Evolutionary conservation across 2,329 filamentous ascomycete species (phyloP), one percentile per base, ranked within the genome.

Genomic region (Beauveria australis): DNA sequence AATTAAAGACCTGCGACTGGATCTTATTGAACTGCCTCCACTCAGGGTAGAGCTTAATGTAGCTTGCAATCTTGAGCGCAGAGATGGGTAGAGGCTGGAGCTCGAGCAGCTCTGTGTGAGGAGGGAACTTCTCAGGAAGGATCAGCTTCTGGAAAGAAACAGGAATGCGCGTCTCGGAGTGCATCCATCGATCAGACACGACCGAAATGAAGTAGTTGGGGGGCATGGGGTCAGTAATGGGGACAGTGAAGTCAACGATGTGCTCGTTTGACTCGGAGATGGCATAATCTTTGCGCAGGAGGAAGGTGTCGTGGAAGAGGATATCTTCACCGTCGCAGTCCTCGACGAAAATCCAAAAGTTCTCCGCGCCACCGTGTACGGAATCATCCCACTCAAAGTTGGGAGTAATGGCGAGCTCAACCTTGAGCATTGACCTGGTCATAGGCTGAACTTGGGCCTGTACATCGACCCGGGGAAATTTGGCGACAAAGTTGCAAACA

Each of bases 151-250:
- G 89, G 78, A 99, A 97, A 0, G 92, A 93, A 2, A 99, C 89
- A 0, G 93, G 89, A 59, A 99, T 79, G 71, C 92, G 92, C 1
- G 92, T 96, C 76, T 99, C 92, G 0, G 93, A 91, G 71, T 96
- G 91, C 91, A 99, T 97, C 94, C 94, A 99, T 66, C 94, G 83
- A 73, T 99, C 94, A 3, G 93, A 97, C 22, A 97, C 78, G 44
- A 99, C 84, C 0, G 92, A 94, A 68, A 99, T 91, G 76, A 99
- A 99, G 77, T 99, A 99, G 73, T 99, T 96, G 0, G 95, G 94
- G 16, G 94, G 94, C 89, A 97, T 96, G 0, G 95, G 95, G 67
- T 99, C 94, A 0, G 91, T 92, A 66, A 99, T 96, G 0, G 94
- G 90, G 3, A 97, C 93, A 0, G 93, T 97, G 68, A 99, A 94